Base-by-base conservation (phyloP, 2,329 filamentous ascomycete species). In the Colletotrichum shisoi region DNA sequence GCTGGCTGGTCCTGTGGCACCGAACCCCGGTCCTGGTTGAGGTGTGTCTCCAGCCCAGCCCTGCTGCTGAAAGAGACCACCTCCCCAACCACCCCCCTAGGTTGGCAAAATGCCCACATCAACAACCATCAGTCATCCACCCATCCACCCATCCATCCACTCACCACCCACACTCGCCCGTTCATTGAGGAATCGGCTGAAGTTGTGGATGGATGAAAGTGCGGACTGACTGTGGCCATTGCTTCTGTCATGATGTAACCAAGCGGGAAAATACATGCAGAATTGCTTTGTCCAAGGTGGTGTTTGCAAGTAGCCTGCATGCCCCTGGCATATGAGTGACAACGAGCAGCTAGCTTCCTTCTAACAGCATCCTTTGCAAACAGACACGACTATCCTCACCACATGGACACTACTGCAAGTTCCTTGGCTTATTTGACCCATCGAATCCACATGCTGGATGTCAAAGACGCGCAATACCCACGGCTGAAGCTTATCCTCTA, bases 401-500 rank as follows among this genome's bases (percentile, higher is more conserved):
- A 51, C 51, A 27, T 40, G n/a, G 44, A 31, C 46, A 40, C 61
- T 45, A 65, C 56, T 65, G 65, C 54, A 65, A 56, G 34, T 52
- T 39, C 49, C 46, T 56, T 64, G 42, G 49, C 54, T 58, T 59
- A 56, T 56, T 56, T 59, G 44, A 37, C 60, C 65, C 54, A 64
- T 45, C 42, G 56, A 56, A 56, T 34, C 60, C 60, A 58, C 54
- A 59, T 60, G 59, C 61, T 59, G 48, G 61, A 59, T 37, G 24
- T 65, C 54, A 60, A 65, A 64, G 61, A 68, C 56, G 54, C 65
- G 54, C 61, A 68, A 60, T 39, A 49, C 44, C 53, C 64, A 56
- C 52, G 54, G 46, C 54, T 45, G 65, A 64, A 64, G 65, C 44
- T 65, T 68, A 65, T 68, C 61, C 51, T 21, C 56, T 54, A 51